phyloP scores from a whole-genome alignment of 768 basidiomycete species.

The Chalciporus chontae region DNA sequence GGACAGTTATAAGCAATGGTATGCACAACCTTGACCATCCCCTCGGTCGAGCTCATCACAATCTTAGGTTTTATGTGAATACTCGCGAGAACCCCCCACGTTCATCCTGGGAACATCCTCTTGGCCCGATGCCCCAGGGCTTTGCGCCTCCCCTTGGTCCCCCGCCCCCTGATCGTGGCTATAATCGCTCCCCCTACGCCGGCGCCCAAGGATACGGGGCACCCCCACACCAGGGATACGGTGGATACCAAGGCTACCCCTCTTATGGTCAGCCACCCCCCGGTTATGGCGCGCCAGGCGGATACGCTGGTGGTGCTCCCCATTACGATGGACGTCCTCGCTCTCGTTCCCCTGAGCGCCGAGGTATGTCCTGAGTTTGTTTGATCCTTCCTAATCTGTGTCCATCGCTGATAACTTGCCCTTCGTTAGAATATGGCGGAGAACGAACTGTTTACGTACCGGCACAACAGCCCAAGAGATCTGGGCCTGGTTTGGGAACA shows the following conservation, averaged over 20 bases:
- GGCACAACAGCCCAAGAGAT: conserved; percentile 40
- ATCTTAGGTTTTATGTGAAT: conserved; percentile 73
- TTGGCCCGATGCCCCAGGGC: conserved; percentile 39
- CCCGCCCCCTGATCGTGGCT: conserved; percentile 41
- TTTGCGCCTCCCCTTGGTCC: conserved; percentile 39
- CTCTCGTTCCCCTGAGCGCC: conserved; percentile 15
- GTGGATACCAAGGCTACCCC: conserved; percentile 2
- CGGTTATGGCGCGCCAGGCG: conserved; percentile 5
- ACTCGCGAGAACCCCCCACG: conserved; percentile 57
- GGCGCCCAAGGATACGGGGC: conserved; percentile 18
- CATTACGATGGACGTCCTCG: conserved; percentile 6
- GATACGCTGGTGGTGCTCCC: conserved; percentile 11
- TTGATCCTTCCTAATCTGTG: neutral
- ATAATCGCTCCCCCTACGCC: conserved; percentile 31
- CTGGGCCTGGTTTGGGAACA: conserved; percentile 50
- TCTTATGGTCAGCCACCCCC: neutral
- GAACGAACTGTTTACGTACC: conserved; percentile 35
- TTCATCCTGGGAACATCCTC: conserved; percentile 69
- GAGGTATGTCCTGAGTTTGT: conserved; percentile 18
- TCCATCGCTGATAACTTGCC: conserved; percentile 2
- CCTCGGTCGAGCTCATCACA: neutral
- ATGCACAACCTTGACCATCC: conserved; percentile 13
- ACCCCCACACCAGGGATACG: conserved; percentile 11
- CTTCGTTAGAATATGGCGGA: conserved; percentile 28
- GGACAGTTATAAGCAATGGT: conserved; percentile 67